Evolutionary conservation across 2,329 filamentous ascomycete genomes (phyloP).

Genomic region (Penicillium janthinellum): DNA sequence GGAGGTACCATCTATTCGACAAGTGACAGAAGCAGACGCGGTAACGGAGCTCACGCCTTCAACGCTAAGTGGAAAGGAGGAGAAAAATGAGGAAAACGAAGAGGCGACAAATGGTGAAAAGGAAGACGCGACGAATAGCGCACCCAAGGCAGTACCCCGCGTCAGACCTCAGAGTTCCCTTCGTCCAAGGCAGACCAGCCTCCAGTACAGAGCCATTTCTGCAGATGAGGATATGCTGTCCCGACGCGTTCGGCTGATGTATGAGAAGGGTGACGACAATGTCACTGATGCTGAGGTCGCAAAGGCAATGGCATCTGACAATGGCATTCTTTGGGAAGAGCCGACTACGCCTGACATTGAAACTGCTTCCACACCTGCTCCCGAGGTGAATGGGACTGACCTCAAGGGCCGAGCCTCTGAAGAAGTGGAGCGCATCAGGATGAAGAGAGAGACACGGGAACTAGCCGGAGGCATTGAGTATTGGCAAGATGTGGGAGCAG

Average conservation of each 20-base stretch:
- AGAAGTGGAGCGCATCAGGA: slow-evolving; percentile 35
- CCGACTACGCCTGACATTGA: slow-evolving; percentile 31
- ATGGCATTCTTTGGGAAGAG: slow-evolving; percentile 47
- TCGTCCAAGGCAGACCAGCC: slow-evolving; percentile 39
- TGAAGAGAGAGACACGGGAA: slow-evolving; percentile 57
- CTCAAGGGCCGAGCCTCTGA: slow-evolving; percentile 31
- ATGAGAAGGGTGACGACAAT: slow-evolving; percentile 61
- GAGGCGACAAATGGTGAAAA: slow-evolving; percentile 10
- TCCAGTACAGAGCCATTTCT: slow-evolving; percentile 57
- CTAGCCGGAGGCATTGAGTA: slow-evolving; percentile 66
- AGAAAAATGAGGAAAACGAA: slow-evolving; percentile 8
- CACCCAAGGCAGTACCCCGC: slow-evolving; percentile 29
- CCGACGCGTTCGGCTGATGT: slow-evolving; percentile 65
- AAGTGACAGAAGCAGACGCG: slow-evolving; percentile 26
- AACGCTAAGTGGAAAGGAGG: neutral
- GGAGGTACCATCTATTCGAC: slow-evolving; percentile 12
- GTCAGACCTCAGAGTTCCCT: slow-evolving; percentile 40
- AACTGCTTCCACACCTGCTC: slow-evolving; percentile 29
- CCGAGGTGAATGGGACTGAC: slow-evolving; percentile 32
- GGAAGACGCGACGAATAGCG: slow-evolving; percentile 18
- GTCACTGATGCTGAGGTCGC: slow-evolving; percentile 48
- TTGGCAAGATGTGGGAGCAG: slow-evolving; percentile 62
- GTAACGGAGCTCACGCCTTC: slow-evolving; percentile 13
- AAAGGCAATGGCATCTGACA: slow-evolving; percentile 39
- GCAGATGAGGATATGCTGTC: slow-evolving; percentile 65